A percentile compares a stretch with the other conserved stretches of the same genome.
Evolutionary conservation across 257 asterid species (phyloP).

Genomic region (Nicotiana knightiana): DNA sequence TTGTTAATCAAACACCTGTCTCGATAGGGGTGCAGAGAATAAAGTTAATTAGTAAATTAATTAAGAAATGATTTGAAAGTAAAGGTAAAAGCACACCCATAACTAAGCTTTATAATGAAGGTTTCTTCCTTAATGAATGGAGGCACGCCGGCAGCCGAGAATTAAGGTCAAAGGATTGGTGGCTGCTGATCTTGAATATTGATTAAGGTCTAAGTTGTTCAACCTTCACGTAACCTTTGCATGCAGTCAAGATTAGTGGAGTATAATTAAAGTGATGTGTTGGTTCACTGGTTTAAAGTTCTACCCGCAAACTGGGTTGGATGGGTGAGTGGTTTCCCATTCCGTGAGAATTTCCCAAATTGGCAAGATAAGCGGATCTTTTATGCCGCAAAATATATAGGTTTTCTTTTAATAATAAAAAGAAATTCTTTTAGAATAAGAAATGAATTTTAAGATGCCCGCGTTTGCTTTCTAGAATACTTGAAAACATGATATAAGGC

Average conservation of each 20-base stretch:
- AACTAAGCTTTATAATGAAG: neutral
- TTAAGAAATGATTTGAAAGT: slow-evolving; percentile 14
- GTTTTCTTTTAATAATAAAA: too few relatives aligned
- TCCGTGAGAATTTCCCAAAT: too few relatives aligned
- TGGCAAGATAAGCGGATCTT: too few relatives aligned
- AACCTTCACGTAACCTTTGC: neutral
- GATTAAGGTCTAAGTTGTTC: slow-evolving; percentile 17
- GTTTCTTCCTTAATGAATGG: slow-evolving; percentile 18
- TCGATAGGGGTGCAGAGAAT: slow-evolving; percentile 13
- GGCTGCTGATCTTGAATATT: neutral
- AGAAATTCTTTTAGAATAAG: too few relatives aligned
- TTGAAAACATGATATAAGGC: neutral
- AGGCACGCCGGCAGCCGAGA: neutral
- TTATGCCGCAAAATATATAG: too few relatives aligned
- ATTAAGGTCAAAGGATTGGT: slow-evolving; percentile 27
- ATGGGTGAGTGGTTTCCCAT: too few relatives aligned
- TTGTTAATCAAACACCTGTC: neutral
- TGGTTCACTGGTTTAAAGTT: too few relatives aligned
- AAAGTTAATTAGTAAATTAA: slow-evolving; percentile 10
- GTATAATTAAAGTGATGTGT: neutral
- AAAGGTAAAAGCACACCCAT: slow-evolving; percentile 16
- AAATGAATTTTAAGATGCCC: too few relatives aligned
- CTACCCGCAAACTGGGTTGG: too few relatives aligned
- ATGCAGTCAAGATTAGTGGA: neutral
- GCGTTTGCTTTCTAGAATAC: too few relatives aligned